Evolutionary conservation across 345 rosid genomes (phyloP), one percentile per base, ranked within the genome.

Genomic region (Barbarea vulgaris): DNA sequence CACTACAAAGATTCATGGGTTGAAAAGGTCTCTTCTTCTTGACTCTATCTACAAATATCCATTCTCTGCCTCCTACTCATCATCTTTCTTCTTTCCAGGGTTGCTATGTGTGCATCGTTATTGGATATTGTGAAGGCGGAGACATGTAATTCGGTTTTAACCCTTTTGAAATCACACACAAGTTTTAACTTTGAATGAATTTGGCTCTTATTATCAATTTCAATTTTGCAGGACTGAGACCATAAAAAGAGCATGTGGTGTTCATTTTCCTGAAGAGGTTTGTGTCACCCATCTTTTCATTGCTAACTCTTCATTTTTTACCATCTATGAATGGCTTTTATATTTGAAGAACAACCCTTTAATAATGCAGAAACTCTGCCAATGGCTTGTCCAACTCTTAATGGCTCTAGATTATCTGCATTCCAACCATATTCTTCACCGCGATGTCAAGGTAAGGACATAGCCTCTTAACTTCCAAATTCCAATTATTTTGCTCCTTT

Each of bases 1-100:
- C 96, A 95, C 77, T 95, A 92, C 87, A 95, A 92, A 79, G 99
- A 95, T 76, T 95, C 97, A 48, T 95, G 99, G 97, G 97, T 95
- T 25, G 99, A 95, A 81, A 95, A 85, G 94, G 99, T 89, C 65
- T 73, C 34, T 41, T 46, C 28, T 28, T 15, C 25, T 70, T 39
- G 11, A 59, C 24, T 22, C 70, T 54, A 39, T 39, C 15, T 17
- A n/a, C n/a, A n/a, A n/a, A n/a, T n/a, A 5, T 61, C 51, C 33
- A 13, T 73, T 55, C 22, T 17, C 10, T 69, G 2, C 25, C 50
- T 54, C 5, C 39, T 47, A 48, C 71, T 62, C 31, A 56, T 59
- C 52, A 69, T 64, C 51, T 60, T 58, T 69, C 67, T 47, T 67
- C 9, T 28, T 44, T 60, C 70, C 87, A 95, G 99, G 97, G 96